Evolutionary conservation across 2,329 filamentous ascomycete species (phyloP).

Genomic region (Periconia sp.): DNA sequence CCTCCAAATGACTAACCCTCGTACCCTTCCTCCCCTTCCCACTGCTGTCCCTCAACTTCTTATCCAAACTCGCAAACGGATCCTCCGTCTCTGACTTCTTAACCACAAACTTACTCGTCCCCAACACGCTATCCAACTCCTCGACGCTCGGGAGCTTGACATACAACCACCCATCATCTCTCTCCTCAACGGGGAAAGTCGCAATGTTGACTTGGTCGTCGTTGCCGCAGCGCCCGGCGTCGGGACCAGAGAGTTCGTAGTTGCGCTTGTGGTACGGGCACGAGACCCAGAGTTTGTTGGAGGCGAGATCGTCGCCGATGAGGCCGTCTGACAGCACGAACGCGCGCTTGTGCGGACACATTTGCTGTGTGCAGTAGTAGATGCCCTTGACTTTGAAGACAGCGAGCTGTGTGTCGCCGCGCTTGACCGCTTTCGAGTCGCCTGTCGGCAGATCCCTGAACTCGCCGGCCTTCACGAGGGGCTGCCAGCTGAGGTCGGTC

Average conservation of each 20-base stretch:
- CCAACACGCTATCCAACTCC: slow-evolving; percentile 77
- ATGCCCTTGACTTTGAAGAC: slow-evolving; percentile 80
- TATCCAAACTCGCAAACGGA: slow-evolving; percentile 60
- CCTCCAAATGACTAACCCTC: slow-evolving; percentile 48
- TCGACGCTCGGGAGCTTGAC: slow-evolving; percentile 77
- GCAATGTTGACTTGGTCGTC: slow-evolving; percentile 78
- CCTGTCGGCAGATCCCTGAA: slow-evolving; percentile 72
- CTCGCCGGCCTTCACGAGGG: slow-evolving; percentile 69
- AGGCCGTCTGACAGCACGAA: slow-evolving; percentile 88
- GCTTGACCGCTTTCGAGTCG: slow-evolving; percentile 76
- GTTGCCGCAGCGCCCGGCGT: slow-evolving; percentile 71
- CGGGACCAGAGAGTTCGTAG: slow-evolving; percentile 69
- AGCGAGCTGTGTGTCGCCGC: slow-evolving; percentile 85
- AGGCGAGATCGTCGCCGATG: slow-evolving; percentile 66
- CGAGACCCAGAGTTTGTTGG: slow-evolving; percentile 75
- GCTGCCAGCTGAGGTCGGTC: slow-evolving; percentile 75
- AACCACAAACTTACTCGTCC: slow-evolving; percentile 77
- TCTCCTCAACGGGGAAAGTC: slow-evolving; percentile 75
- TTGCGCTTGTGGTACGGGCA: slow-evolving; percentile 91
- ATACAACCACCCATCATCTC: slow-evolving; percentile 76
- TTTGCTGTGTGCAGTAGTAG: slow-evolving; percentile 87
- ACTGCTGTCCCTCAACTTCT: slow-evolving; percentile 51
- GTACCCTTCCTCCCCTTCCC: slow-evolving; percentile 57
- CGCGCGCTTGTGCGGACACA: slow-evolving; percentile 90
- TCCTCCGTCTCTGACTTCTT: slow-evolving; percentile 66